phyloP scores from a whole-genome alignment of 2,329 filamentous ascomycete species.

The Chrysoporthe austroafricana region DNA sequence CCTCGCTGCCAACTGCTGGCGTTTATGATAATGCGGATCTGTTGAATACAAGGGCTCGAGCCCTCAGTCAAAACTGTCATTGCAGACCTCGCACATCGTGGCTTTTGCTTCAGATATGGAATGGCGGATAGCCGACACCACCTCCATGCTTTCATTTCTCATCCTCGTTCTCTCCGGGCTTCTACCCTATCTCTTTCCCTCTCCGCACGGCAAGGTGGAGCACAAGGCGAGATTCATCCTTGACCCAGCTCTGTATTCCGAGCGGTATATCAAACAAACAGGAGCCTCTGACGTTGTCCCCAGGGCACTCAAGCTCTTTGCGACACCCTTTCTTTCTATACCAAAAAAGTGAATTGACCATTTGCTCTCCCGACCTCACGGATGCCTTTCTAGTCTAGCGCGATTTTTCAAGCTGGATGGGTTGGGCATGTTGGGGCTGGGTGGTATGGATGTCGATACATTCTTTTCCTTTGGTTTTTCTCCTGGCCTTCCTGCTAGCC shows the following conservation, averaged over 20 bases:
- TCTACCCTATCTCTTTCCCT: constrained; percentile 9
- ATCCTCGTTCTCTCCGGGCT: constrained; percentile 24
- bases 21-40: constrained; percentile 18
- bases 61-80: background rate
- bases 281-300: constrained; percentile 26
- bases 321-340: constrained; percentile 39
- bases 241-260: constrained; percentile 75
- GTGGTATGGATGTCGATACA: constrained; percentile 30
- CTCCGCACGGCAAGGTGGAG: constrained; percentile 75
- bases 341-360: constrained; percentile 40
- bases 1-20: constrained; percentile 12
- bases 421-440: constrained; percentile 21
- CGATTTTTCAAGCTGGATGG: constrained; percentile 26
- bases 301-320: constrained; percentile 34
- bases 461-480: background rate
- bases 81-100: background rate
- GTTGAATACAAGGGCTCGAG: constrained; percentile 17
- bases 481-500: background rate
- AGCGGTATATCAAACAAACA: constrained; percentile 64
- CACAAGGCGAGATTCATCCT: constrained; percentile 76
- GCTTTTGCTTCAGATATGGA: background rate
- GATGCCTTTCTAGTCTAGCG: constrained; percentile 11
- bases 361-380: constrained; percentile 46
- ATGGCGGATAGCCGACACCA: background rate
- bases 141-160: background rate